Evolutionary conservation across 202 grass and related monocot genomes (phyloP).

Genomic region (Zizania palustris): DNA sequence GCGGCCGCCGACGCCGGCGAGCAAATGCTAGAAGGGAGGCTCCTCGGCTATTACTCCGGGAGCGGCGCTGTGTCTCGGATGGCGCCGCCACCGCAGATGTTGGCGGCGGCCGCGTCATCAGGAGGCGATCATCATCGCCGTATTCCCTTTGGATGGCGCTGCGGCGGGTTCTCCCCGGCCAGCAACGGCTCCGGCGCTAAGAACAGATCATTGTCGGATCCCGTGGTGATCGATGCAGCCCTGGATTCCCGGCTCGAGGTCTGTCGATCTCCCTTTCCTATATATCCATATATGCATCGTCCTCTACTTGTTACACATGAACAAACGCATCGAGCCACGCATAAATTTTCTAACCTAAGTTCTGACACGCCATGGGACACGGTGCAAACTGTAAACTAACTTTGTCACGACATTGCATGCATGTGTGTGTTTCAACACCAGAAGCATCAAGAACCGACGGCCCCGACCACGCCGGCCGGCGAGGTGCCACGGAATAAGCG

Average conservation of each 20-base stretch:
- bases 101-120: not conserved
- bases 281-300: not conserved
- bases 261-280: too few species aligned
- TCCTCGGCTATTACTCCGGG: constrained; percentile 35
- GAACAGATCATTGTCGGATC: constrained; percentile 46
- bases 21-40: constrained; percentile 23
- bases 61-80: constrained; percentile 24
- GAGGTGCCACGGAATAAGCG: not conserved
- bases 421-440: constrained; percentile 25
- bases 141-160: constrained; percentile 51
- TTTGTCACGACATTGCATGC: constrained; percentile 24
- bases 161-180: not conserved
- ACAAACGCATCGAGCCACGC: not conserved
- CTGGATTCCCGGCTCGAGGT: constrained; percentile 59
- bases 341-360: not conserved
- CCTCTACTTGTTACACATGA: not conserved
- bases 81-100: not conserved
- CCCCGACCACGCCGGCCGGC: not conserved
- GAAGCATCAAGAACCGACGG: constrained; percentile 30
- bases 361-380: not conserved
- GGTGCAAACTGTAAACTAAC: not conserved
- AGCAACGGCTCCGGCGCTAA: constrained; percentile 18
- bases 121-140: not conserved
- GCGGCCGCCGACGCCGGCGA: not conserved
- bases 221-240: constrained; percentile 49